Base-by-base conservation (phyloP, 2,329 filamentous ascomycete species). In the Arachnopeziza araneosa region DNA sequence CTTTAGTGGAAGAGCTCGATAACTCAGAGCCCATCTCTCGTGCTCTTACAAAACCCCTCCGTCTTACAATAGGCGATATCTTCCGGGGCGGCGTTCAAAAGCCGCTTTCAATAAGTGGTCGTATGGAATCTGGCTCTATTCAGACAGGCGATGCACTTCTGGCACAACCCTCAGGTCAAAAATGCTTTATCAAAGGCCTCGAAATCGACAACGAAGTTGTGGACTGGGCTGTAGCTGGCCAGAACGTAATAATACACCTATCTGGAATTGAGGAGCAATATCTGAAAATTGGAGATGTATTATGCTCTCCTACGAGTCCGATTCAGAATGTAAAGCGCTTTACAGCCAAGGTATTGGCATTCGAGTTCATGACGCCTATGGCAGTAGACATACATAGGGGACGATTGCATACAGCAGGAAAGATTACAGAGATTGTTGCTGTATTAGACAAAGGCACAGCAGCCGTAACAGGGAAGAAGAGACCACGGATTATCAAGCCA, bases 171-270 rank as follows among this genome's bases (percentile, higher is more conserved):
- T 90, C 89, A 57, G 87, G 86, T 24, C 89, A 97, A 71, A 87
- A 83, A 48, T 93, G 91, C 1, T 86, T 85, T 55, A 83, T 98
- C 73, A 96, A 93, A 72, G 88, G 85, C 2, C 80, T 99, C 54
- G 87, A 95, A 72, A 82, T 92, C 10, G 88, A 93, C 71, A 82
- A 85, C 23, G 83, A 89, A 55, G 76, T 83, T 0, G 83, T 82
- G 14, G 92, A 96, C 61, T 99, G 92, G 91, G 91, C 90, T 0
- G 92, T 97, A 17, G 93, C 93, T 0, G 93, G 93, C 1, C 91
- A 98, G 70, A 96, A 95, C 61, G 85, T 90, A 19, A 88, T 87
- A 0, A 77, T 99, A n/a, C 89, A 96, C 66, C 80, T 99, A 54
- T 81, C 85, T 9, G 89, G 93, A 66, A 91, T 97, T 70, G 93